Evolutionary conservation across 1,284 basidiomycete species (phyloP).

Genomic region (Malassezia obtusa): DNA sequence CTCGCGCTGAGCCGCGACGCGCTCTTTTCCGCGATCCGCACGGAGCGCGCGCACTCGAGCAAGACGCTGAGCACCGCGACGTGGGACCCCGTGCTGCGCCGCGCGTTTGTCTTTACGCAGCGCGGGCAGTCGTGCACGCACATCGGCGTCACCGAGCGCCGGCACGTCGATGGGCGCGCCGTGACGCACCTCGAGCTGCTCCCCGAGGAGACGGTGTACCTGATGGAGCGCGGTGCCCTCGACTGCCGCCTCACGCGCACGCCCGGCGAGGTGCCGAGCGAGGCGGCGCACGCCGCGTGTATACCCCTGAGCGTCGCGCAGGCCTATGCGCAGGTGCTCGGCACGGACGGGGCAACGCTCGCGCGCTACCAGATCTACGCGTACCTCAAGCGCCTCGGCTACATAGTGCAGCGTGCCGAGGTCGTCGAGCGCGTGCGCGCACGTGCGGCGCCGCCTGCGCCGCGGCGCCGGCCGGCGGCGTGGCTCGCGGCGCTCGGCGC

Average conservation of each 20-base stretch:
- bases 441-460: slow-evolving; percentile 3
- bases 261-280: slow-evolving; percentile 1
- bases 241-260: slow-evolving; percentile 54
- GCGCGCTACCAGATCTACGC: slow-evolving; percentile 87
- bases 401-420: slow-evolving; percentile 64
- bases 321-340: slow-evolving; percentile 73
- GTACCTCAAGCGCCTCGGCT: slow-evolving; percentile 81
- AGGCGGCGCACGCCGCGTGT: slow-evolving; percentile 9
- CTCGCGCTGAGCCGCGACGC: slow-evolving; percentile 72
- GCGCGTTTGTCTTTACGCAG: slow-evolving; percentile 31
- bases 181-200: slow-evolving; percentile 58
- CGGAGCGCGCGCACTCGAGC: slow-evolving; percentile 52
- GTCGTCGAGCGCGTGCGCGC: slow-evolving; percentile 25
- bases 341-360: slow-evolving; percentile 63
- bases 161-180: neutral
- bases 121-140: slow-evolving; percentile 36
- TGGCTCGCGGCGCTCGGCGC: neutral
- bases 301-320: slow-evolving; percentile 74
- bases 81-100: slow-evolving; percentile 25
- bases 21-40: slow-evolving; percentile 70
- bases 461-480: neutral
- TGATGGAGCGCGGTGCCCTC: slow-evolving; percentile 66
- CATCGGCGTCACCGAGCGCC: slow-evolving; percentile 26
- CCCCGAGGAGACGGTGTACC: slow-evolving; percentile 86
- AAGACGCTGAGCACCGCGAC: slow-evolving; percentile 30